Evolutionary conservation across 371 early-diverging fungal species (phyloP), one percentile per base, ranked within the genome.

Genomic region (Rhizopus stolonifer): DNA sequence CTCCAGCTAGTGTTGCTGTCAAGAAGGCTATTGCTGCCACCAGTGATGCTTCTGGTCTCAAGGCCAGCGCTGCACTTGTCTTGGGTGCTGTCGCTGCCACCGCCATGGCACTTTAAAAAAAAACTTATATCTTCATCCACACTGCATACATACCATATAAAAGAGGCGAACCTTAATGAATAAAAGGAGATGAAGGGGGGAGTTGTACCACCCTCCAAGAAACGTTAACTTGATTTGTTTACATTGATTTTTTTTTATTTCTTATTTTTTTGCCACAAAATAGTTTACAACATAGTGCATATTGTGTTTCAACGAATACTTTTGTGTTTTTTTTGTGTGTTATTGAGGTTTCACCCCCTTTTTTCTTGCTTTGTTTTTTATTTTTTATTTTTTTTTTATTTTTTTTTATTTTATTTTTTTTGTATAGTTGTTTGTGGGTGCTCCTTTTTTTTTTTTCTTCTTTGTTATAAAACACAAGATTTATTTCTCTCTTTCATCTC

Each of bases 61-160:
- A 59, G 43, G 54, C 42, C 51, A 51, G 63, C 31, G 65, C 63
- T 52, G 62, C 59, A 29, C 54, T 64, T 49, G 65, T 68, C 49
- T 66, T 64, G 14, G 67, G 54, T 54, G 67, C 64, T 25, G 45
- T 59, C 46, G 74, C 70, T 46, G 71, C 71, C 39, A 33, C 67
- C 49, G 65, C 74, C 15, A 44, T 69, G 33, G 54, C 58, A 26
- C 56, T 69, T 32, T 72, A 15, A 61, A n/a, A n/a, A n/a, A n/a
- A n/a, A n/a, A n/a, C n/a, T n/a, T n/a, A n/a, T n/a, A n/a, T n/a
- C n/a, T n/a, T n/a, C n/a, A n/a, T n/a, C n/a, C n/a, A n/a, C n/a
- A n/a, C n/a, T n/a, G n/a, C 31, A 29, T 29, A 29, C 31, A 29
- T 10, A 29, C 31, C 14, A 36, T 1, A 11, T 14, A 36, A 15